Evolutionary conservation across 257 asterid species (phyloP).

Genomic region (Penstemon newberryi): DNA sequence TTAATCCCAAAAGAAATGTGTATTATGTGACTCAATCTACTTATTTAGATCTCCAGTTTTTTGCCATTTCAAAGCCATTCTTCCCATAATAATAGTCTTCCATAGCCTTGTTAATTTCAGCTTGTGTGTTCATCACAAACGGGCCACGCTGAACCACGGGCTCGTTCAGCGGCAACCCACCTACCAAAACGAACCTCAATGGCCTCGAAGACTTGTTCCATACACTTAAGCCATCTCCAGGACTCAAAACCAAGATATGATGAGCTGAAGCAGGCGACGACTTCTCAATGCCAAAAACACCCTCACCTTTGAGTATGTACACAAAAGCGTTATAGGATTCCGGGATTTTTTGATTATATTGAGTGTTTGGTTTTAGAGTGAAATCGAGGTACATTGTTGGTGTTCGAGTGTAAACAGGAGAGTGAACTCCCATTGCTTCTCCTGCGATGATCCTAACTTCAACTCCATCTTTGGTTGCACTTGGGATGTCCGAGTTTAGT

Average conservation of each 20-base stretch:
- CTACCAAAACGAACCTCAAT: conserved; percentile 68
- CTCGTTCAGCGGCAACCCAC: conserved; percentile 80
- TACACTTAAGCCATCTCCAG: conserved; percentile 81
- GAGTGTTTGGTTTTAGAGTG: conserved; percentile 52
- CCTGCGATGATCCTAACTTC: conserved; percentile 81
- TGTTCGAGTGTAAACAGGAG: conserved; percentile 77
- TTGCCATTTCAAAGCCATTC: conserved; percentile 92
- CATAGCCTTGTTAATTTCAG: conserved; percentile 70
- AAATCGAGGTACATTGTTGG: conserved; percentile 93
- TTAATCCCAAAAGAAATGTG: too few species aligned
- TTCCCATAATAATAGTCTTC: conserved; percentile 70
- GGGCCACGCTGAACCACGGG: conserved; percentile 92
- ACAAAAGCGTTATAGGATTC: conserved; percentile 78
- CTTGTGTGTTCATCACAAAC: conserved; percentile 93
- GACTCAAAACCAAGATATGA: conserved; percentile 73
- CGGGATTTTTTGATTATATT: conserved; percentile 67
- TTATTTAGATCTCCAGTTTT: conserved; percentile 64
- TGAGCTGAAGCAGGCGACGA: conserved; percentile 55
- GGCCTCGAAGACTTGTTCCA: conserved; percentile 66
- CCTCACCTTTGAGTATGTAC: conserved; percentile 77
- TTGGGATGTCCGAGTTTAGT: conserved; percentile 56
- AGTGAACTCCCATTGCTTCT: conserved; percentile 84
- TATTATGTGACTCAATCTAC: too few species aligned
- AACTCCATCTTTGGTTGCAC: conserved; percentile 71
- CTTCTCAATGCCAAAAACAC: conserved; percentile 52